Base-by-base conservation (phyloP, 805 yeast genomes). In the Priceomyces fermenticarens region DNA sequence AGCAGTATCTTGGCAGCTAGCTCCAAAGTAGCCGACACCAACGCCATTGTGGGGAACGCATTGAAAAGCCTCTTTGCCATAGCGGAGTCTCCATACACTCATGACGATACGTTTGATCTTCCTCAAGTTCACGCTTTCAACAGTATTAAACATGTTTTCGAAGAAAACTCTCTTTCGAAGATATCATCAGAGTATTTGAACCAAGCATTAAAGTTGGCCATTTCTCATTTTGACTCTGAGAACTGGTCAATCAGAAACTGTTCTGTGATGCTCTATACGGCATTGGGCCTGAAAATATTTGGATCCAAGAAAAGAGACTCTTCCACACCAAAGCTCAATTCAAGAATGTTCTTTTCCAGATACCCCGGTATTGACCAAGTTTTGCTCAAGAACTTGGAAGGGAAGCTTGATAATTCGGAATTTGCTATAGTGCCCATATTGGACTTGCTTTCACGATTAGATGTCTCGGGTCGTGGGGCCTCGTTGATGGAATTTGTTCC, bases 121-220 rank as follows among this genome's bases (percentile, higher is more conserved):
- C 93, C 98, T 0, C 97, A 90, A 55, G 96, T 91, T 0, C 95
- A 91, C 63, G 97, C 97, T 0, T 81, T 88, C 55, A 91, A 91
- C 55, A 84, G 95, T 56, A 77, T 93, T 42, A 80, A 78, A 47
- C 83, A 83, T 2, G 70, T 91, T 2, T 82, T 89, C 48, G 75
- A 75, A 15, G 97, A 90, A 43, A 72, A 90, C 0, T 66, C 75
- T 15, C 63, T 93, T n/a, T 65, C 88, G 0, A 72, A 66, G 2
- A 60, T 65, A 1, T 74, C 85, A 9, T 58, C 75, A 0, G 60
- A 62, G 3, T 81, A 68, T 54, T 69, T 83, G 7, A 81, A 81
- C 42, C 60, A 63, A 9, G 84, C 86, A 0, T 63, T 91, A 20
- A 70, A 72, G 17, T 58, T 87, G 14, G 71, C 95, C 0, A 69